Base-by-base conservation (phyloP, 176 grass and related monocot genomes). In the Saccharum officinarum region DNA sequence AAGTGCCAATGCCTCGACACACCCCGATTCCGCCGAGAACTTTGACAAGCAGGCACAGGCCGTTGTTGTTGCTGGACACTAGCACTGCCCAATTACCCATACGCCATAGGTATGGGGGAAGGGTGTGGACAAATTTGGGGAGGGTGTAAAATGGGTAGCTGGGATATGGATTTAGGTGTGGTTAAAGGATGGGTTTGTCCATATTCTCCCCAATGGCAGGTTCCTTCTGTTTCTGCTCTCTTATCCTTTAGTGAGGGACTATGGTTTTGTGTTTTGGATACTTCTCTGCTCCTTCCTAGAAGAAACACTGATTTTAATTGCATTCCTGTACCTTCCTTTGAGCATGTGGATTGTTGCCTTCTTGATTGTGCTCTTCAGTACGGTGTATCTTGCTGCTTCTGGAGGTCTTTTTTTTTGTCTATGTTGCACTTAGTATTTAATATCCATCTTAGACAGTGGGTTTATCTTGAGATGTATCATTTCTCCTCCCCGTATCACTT, bases 291-390 rank as follows among this genome's bases (percentile, higher is more conserved):
- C 15, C 68, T 66, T 45, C 47, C 47, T 50, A 50, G 75, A 39
- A 77, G n/a, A 39, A 7, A 85, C 54, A 18, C 7, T 11, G 3
- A 4, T 30, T 42, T 31, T 57, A n/a, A 39, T 17, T 78, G 69
- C 65, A 52, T 71, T 79, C 44, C 84, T 60, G 16, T 69, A 45
- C 8, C 8, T 62, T 72, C 37, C 39, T 79, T 86, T 62, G 54
- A 63, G 76, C 76, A 63, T 64, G 14, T 80, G 22, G 38, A n/a
- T 80, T 25, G 40, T 22, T 65, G 22, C 67, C 55, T 72, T 79
- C 44, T 49, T 52, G 26, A 5, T 77, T 54, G 38, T 85, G 61
- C n/a, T 69, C 22, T 75, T 49, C 23, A 77, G 33, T 42, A 31
- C n/a, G 3, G 34, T 59, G 34, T 42, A 72, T 52, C 45, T 60